phyloP scores from a whole-genome alignment of 768 basidiomycete genomes.

The Leccinum subgranulosum region DNA sequence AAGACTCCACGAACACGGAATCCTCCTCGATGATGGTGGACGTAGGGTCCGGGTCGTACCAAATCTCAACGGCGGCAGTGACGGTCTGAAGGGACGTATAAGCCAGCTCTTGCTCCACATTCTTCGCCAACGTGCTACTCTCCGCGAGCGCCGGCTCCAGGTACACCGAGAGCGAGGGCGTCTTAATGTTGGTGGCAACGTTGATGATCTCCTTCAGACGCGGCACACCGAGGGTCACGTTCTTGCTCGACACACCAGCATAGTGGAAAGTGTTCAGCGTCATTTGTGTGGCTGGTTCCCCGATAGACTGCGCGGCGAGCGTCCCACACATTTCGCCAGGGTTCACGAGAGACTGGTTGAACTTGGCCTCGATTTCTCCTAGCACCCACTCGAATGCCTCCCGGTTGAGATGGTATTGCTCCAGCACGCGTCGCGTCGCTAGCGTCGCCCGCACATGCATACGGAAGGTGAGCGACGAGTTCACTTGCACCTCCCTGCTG shows the following conservation, averaged over 20 bases:
- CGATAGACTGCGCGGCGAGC: conserved; percentile 96
- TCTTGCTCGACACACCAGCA: conserved; percentile 99
- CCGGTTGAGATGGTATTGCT: conserved; percentile 81
- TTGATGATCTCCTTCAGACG: conserved; percentile 99
- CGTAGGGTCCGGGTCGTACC: conserved; percentile 92
- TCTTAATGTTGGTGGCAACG: conserved; percentile 97
- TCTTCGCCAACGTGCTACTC: conserved; percentile 69
- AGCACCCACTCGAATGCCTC: conserved; percentile 99
- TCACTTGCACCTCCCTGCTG: conserved; percentile 75
- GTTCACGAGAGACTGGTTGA: conserved; percentile 88
- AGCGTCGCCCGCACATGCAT: conserved; percentile 92
- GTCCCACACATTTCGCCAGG: conserved; percentile 99
- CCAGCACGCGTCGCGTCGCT: conserved; percentile 81
- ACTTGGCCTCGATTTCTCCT: conserved; percentile 92
- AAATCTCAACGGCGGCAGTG: conserved; percentile 94
- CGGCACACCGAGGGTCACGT: conserved; percentile 98
- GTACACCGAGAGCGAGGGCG: conserved; percentile 93
- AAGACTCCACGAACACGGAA: conserved; percentile 91
- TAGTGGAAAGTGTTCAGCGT: conserved; percentile 99
- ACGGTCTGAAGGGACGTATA: conserved; percentile 93
- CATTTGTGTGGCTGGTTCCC: conserved; percentile 99
- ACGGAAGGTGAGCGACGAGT: conserved; percentile 88
- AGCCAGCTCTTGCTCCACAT: conserved; percentile 89
- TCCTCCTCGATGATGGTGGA: conserved; percentile 97
- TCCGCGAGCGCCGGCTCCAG: conserved; percentile 67